Evolutionary conservation across 2,329 filamentous ascomycete genomes (phyloP).

Genomic region (Scedosporium apiospermum): DNA sequence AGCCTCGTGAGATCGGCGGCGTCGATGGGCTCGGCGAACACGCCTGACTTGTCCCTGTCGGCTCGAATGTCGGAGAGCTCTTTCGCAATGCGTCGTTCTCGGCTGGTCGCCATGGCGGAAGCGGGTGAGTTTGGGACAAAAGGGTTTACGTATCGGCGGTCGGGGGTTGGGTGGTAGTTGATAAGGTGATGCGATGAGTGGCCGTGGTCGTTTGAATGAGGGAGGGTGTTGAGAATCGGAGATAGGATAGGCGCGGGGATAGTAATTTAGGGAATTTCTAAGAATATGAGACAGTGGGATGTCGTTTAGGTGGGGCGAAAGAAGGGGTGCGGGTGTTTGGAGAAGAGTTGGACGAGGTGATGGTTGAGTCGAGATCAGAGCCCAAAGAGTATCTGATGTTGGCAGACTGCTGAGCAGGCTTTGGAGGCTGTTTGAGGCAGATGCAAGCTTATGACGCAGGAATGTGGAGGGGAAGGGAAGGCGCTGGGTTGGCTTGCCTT

Average conservation of each 20-base stretch:
- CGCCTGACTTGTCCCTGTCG: conserved; percentile 65
- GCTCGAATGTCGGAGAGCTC: conserved; percentile 66
- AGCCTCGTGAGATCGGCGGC: conserved; percentile 71
- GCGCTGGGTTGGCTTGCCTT: neutral
- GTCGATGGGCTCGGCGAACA: conserved; percentile 56
- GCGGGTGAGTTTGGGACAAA: neutral
- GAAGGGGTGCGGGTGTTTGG: neutral
- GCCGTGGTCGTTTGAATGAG: neutral
- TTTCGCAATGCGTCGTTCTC: conserved; percentile 57
- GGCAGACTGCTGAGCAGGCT: neutral
- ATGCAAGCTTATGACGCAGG: neutral
- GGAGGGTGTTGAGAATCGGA: neutral
- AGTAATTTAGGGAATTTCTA: neutral
- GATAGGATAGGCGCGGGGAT: too few species aligned
- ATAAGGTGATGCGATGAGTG: neutral
- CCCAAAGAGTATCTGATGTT: neutral
- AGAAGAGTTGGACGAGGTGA: neutral
- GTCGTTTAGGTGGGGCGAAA: neutral
- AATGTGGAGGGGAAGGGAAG: neutral
- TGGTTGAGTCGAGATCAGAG: neutral
- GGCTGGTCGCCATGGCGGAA: conserved; percentile 35
- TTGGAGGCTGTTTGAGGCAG: neutral
- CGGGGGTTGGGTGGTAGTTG: neutral
- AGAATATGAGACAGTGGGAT: neutral
- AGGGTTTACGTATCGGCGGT: neutral